Evolutionary conservation across 768 basidiomycete genomes (phyloP), one percentile per base, ranked within the genome.

Genomic region (Cubamyces lactineus): DNA sequence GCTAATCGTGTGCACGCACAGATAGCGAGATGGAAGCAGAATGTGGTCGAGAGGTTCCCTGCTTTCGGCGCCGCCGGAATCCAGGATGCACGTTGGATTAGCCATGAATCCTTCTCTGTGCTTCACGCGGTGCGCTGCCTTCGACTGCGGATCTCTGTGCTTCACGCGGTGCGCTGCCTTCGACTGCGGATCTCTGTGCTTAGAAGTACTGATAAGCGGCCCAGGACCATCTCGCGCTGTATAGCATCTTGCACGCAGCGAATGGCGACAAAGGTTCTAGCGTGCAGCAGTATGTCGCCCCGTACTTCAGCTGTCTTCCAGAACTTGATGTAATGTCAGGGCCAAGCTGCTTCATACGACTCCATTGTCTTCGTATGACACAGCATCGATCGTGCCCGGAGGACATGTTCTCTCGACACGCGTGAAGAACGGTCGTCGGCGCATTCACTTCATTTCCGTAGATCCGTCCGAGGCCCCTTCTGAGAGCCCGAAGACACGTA

Each of bases 171-270:
- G 60, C 16, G 61, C 12, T 4, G 5, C 3, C 19, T 15, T 21
- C 28, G 41, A 9, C 34, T 34, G 34, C 9, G 34, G 34, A 4
- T 9, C 34, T 34, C 11, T 34, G 34, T 34, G 34, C 5, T 34
- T 34, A 11, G 34, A 34, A 4, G 9, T 30, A 3, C 26, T 28
- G 42, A 9, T 3, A 3, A 5, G 19, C 17, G 13, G 16, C 26
- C n/a, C 16, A 74, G 73, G 70, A 71, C 21, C 66, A 64, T 39
- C 53, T 65, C 0, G 69, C 66, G 5, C 46, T 67, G 6, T 63
- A 65, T 24, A 46, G 4, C n/a, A 17, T 46, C 9, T 52, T 41
- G 21, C 59, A n/a, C 54, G 57, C 66, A 64, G 43, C 34, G 64
- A n/a, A 12, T 13, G 17, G 47, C 19, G 28, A 21, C 2, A n/a